Evolutionary conservation across 2,329 filamentous ascomycete species (phyloP).

Genomic region (Reticulascus tulasneorum): DNA sequence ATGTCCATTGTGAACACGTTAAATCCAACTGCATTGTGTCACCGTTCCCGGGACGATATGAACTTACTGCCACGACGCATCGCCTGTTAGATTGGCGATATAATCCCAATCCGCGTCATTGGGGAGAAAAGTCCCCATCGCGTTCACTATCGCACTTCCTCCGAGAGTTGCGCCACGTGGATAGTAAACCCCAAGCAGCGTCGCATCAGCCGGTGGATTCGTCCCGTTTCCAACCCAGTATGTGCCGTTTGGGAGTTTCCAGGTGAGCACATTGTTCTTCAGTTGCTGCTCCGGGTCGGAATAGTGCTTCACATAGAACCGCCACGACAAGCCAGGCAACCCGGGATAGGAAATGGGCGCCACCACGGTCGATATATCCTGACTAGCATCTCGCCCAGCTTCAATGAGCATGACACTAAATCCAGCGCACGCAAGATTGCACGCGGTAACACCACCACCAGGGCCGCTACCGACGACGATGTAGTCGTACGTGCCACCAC

Average conservation of each 20-base stretch:
- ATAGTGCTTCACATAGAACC: conserved; percentile 61
- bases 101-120: conserved; percentile 56
- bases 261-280: conserved; percentile 46
- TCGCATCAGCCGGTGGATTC: conserved; percentile 16
- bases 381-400: conserved; percentile 50
- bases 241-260: conserved; percentile 28
- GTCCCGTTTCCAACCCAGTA: conserved; percentile 25
- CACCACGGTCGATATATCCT: not conserved
- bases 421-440: conserved; percentile 52
- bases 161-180: conserved; percentile 42
- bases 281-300: conserved; percentile 40
- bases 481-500: conserved; percentile 59
- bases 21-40: too few species aligned
- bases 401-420: conserved; percentile 55
- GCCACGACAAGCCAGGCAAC: too few species aligned
- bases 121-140: conserved; percentile 54
- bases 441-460: conserved; percentile 50
- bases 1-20: too few species aligned
- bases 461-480: conserved; percentile 53
- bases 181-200: conserved; percentile 27
- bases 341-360: conserved; percentile 33
- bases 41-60: too few species aligned
- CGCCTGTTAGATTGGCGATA: conserved; percentile 55
- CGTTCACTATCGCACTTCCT: conserved; percentile 56
- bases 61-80: conserved; percentile 58